phyloP scores from a whole-genome alignment of 441 rosid genomes.

The Francoa sonchifolia region DNA sequence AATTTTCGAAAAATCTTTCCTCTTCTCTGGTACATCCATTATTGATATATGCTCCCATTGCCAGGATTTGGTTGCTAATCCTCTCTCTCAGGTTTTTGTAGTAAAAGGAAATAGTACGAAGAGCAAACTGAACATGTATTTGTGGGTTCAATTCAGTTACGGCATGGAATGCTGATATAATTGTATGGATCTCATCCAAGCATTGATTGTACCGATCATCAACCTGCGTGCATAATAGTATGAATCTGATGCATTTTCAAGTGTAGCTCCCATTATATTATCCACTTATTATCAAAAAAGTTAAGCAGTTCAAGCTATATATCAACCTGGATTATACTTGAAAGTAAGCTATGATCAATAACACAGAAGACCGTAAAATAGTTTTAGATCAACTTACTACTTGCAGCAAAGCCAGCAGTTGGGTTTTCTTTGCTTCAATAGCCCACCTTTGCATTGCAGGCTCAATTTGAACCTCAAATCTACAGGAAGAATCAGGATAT shows the following conservation, averaged over 20 bases:
- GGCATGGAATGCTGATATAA: slow-evolving; percentile 82
- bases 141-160: slow-evolving; percentile 79
- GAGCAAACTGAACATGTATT: slow-evolving; percentile 63
- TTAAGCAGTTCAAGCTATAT: not conserved
- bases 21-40: slow-evolving; percentile 17
- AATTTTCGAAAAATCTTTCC: slow-evolving; percentile 35
- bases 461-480: slow-evolving; percentile 18
- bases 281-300: not conserved
- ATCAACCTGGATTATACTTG: not conserved
- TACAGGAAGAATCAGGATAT: slow-evolving; percentile 15
- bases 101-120: slow-evolving; percentile 48
- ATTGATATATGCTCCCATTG: slow-evolving; percentile 37
- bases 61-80: slow-evolving; percentile 70
- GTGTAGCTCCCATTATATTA: not conserved
- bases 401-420: slow-evolving; percentile 56
- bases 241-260: too few species aligned
- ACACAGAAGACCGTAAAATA: too few species aligned
- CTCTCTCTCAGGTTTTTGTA: slow-evolving; percentile 70
- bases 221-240: slow-evolving; percentile 33
- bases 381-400: too few species aligned
- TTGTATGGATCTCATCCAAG: slow-evolving; percentile 76
- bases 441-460: slow-evolving; percentile 20
- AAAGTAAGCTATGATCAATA: too few species aligned
- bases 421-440: slow-evolving; percentile 44
- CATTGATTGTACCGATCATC: slow-evolving; percentile 74